Evolutionary conservation across 1,284 basidiomycete genomes (phyloP).

Genomic region (Moesziomyces aphidis): DNA sequence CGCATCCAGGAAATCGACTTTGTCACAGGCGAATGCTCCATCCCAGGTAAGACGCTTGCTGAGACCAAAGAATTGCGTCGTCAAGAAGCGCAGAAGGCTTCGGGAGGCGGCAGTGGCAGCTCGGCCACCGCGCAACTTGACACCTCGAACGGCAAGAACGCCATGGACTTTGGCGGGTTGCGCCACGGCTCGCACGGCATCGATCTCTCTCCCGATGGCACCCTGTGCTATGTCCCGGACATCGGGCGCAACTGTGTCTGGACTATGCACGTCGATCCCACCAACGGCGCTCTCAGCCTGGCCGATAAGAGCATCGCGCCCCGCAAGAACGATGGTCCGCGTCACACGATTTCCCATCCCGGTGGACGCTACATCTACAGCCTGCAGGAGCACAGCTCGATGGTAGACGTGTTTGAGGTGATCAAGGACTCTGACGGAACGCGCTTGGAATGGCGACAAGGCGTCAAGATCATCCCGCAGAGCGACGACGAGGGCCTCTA

Average conservation of each 20-base stretch:
- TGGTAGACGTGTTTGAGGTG: conserved; percentile 62
- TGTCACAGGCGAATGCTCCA: conserved; percentile 49
- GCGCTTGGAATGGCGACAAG: conserved; percentile 56
- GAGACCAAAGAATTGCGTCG: conserved; percentile 12
- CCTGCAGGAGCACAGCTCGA: conserved; percentile 66
- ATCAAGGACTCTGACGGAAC: conserved; percentile 19
- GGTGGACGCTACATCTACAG: conserved; percentile 68
- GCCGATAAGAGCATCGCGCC: conserved; percentile 67
- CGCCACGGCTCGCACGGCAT: conserved; percentile 43
- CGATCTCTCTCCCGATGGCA: conserved; percentile 30
- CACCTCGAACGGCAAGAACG: conserved; percentile 33
- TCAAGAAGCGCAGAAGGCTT: conserved; percentile 2
- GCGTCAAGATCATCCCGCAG: conserved; percentile 64
- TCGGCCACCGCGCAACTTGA: conserved; percentile 21
- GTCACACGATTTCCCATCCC: conserved; percentile 69
- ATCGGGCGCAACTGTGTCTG: conserved; percentile 69
- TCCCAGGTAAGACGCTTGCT: conserved; percentile 37
- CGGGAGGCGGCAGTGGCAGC: not conserved
- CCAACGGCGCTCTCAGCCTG: conserved; percentile 55
- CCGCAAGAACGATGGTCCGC: conserved; percentile 68
- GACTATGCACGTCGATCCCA: conserved; percentile 65
- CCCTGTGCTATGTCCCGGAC: conserved; percentile 16
- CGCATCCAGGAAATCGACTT: conserved; percentile 63
- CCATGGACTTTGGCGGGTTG: conserved; percentile 53
- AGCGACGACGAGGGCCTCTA: conserved; percentile 44